Percentiles rank a stretch among this genome's conserved stretches.
Conservation (phyloP, 345 rosid species). For the Sapria himalayana region DNA sequence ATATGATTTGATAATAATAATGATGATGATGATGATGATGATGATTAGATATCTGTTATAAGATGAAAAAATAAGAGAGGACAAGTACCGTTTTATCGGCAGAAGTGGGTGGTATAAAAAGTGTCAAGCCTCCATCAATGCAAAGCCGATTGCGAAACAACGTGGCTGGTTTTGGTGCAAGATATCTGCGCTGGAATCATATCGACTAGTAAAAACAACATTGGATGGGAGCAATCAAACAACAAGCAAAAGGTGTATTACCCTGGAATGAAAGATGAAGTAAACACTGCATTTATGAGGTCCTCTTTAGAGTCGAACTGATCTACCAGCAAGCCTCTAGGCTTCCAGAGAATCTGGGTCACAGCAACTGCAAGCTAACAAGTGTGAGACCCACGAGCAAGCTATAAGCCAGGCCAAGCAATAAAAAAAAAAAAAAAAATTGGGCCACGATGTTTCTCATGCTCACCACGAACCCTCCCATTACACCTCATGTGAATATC, state of each 20-base stretch:
- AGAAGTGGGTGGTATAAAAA: slow-evolving; percentile 92
- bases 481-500: slow-evolving; percentile 62
- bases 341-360: slow-evolving; percentile 86
- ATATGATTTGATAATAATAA: too few relatives aligned
- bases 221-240: too few relatives aligned
- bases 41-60: too few relatives aligned
- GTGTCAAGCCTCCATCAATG: slow-evolving; percentile 87
- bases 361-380: slow-evolving; percentile 45
- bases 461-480: slow-evolving; percentile 83
- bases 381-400: neutral
- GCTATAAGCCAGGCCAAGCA: neutral
- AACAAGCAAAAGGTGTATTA: too few relatives aligned
- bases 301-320: slow-evolving; percentile 86
- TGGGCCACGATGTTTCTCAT: too few relatives aligned
- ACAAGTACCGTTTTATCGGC: slow-evolving; percentile 61
- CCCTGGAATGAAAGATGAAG: slow-evolving; percentile 95
- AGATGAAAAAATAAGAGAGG: too few relatives aligned
- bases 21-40: too few relatives aligned
- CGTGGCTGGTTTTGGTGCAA: slow-evolving; percentile 84
- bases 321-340: slow-evolving; percentile 82
- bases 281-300: slow-evolving; percentile 61
- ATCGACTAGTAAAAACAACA: too few relatives aligned
- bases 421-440: neutral
- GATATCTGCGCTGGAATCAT: slow-evolving; percentile 51
- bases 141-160: slow-evolving; percentile 66